These are phyloP conservation scores for Ulmus americana DNA, from an alignment of 331 rosid genomes.

Conservation along the genomic window DNA sequence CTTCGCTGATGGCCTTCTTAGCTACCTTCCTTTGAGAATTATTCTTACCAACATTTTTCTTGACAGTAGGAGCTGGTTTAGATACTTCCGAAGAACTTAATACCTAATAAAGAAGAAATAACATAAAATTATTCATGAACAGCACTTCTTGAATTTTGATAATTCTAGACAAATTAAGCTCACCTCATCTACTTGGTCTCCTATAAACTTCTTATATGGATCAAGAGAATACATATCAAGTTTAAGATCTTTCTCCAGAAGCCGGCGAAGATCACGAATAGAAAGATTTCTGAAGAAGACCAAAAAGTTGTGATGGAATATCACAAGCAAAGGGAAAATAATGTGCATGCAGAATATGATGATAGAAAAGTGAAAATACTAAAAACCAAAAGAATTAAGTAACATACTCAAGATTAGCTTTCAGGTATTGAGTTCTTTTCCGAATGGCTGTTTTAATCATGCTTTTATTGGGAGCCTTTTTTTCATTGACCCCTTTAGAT, in stretches of 20 bases:
- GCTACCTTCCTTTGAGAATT: constrained; percentile 45
- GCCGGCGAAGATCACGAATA: constrained; percentile 72
- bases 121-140: neutral
- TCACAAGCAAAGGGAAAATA: constrained; percentile 6
- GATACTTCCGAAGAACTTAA: constrained; percentile 45
- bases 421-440: constrained; percentile 62
- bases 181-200: constrained; percentile 67
- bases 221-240: constrained; percentile 56
- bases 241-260: constrained; percentile 76
- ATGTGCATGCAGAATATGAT: constrained; percentile 4
- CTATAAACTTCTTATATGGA: constrained; percentile 60
- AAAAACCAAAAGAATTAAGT: constrained; percentile 17
- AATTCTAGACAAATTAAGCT: constrained; percentile 26
- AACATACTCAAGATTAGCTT: constrained; percentile 80
- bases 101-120: constrained; percentile 40
- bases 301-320: constrained; percentile 6
- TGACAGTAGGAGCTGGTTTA: constrained; percentile 38
- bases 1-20: constrained; percentile 46
- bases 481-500: constrained; percentile 36
- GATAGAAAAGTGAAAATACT: constrained; percentile 13
- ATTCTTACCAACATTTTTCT: constrained; percentile 45
- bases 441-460: constrained; percentile 60
- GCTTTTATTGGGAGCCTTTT: constrained; percentile 49
- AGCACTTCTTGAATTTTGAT: constrained; percentile 19
- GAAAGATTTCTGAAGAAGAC: constrained; percentile 52